A percentile compares a stretch with the other conserved stretches of the same genome.
phyloP scores from a whole-genome alignment of 2,329 filamentous ascomycete species.

The Fusarium sp. region DNA sequence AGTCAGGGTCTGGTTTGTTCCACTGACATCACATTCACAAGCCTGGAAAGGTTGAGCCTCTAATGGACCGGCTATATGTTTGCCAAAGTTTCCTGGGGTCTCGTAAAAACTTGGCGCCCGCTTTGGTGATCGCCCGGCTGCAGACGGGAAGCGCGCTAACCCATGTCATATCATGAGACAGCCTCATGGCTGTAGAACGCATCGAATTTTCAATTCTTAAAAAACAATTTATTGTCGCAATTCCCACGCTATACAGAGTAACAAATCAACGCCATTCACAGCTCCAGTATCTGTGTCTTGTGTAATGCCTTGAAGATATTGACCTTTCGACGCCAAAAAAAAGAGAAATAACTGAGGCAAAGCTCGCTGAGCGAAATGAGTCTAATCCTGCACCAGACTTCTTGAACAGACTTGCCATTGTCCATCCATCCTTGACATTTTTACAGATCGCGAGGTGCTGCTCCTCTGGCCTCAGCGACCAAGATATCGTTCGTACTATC shows the following conservation, averaged over 20 bases:
- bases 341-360: constrained; percentile 7
- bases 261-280: constrained; percentile 10
- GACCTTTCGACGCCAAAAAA: constrained; percentile 26
- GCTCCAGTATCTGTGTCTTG: constrained; percentile 10
- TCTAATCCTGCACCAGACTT: neutral
- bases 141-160: neutral
- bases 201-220: neutral
- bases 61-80: neutral
- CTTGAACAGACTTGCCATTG: neutral
- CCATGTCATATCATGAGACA: constrained; percentile 21
- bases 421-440: neutral
- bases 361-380: neutral
- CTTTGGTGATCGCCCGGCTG: neutral
- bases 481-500: constrained; percentile 72
- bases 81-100: neutral
- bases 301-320: constrained; percentile 33
- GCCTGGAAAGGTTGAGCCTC: constrained; percentile 3
- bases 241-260: constrained; percentile 22
- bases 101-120: neutral
- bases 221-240: constrained; percentile 4
- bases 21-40: constrained; percentile 40
- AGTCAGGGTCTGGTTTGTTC: constrained; percentile 9
- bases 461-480: constrained; percentile 62
- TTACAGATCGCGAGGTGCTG: constrained; percentile 43
- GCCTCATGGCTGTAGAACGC: neutral